These are phyloP conservation scores for Rhododendron molle DNA, from an alignment of 148 eudicot species.

Conservation along the genomic window DNA sequence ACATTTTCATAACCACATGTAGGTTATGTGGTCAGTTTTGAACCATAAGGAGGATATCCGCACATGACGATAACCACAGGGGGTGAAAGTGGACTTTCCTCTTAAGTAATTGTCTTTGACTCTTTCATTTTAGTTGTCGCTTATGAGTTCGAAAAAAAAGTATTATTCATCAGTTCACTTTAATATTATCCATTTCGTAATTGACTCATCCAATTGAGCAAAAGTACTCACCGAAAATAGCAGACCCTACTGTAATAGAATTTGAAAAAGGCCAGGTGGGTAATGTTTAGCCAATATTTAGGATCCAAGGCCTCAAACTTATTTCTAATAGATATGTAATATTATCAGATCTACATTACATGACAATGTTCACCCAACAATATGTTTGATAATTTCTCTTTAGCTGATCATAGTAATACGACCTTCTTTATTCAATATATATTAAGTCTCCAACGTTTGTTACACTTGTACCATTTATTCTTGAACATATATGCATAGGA, in stretches of 20 bases:
- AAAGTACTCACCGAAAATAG: not conserved
- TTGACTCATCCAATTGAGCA: too few relatives aligned
- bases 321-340: not conserved
- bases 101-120: not conserved
- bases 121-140: not conserved
- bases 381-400: not conserved
- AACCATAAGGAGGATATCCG: too few relatives aligned
- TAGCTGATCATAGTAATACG: not conserved
- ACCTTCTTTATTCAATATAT: not conserved
- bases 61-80: too few relatives aligned
- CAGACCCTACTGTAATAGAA: not conserved
- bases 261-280: not conserved
- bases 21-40: too few relatives aligned
- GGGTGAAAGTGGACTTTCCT: too few relatives aligned
- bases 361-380: not conserved
- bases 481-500: not conserved
- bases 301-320: not conserved
- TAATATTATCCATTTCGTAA: too few relatives aligned
- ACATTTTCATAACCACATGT: too few relatives aligned
- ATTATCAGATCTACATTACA: not conserved
- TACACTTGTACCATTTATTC: not conserved
- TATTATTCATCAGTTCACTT: not conserved
- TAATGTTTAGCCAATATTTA: not conserved
- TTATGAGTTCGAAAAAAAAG: not conserved
- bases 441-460: not conserved